These are phyloP conservation scores for Saussurea involucrata DNA, from an alignment of 129 eudicot species.

Conservation along the genomic window DNA sequence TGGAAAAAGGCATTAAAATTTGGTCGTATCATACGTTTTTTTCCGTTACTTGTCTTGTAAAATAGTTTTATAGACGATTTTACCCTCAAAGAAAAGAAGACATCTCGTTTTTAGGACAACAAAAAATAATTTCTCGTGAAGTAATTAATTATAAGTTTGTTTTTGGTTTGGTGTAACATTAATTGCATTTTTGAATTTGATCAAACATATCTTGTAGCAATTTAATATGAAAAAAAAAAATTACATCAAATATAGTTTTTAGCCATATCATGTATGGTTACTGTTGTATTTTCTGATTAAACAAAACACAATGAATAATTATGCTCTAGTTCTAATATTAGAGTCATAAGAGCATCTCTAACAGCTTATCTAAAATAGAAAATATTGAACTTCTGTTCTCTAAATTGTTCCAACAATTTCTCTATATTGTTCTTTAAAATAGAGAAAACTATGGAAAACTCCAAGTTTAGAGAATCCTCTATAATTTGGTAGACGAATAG, in stretches of 20 bases:
- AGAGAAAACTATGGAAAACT: too few relatives aligned
- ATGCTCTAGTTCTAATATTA: too few relatives aligned
- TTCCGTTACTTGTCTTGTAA: neutral
- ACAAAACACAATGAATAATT: too few relatives aligned
- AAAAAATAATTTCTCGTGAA: neutral
- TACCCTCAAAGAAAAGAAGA: neutral
- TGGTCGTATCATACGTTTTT: neutral
- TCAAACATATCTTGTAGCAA: too few relatives aligned
- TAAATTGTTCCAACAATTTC: too few relatives aligned
- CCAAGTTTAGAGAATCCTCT: too few relatives aligned
- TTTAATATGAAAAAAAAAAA: neutral
- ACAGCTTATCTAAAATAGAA: too few relatives aligned
- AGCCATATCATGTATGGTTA: neutral
- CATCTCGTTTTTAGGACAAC: neutral
- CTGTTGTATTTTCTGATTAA: neutral
- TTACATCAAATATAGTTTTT: neutral
- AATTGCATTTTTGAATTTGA: neutral
- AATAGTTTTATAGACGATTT: neutral
- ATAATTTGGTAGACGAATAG: too few relatives aligned
- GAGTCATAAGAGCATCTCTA: too few relatives aligned
- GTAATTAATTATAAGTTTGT: neutral
- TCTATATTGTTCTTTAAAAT: too few relatives aligned
- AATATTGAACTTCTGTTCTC: too few relatives aligned
- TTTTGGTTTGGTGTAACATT: neutral
- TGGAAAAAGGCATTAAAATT: neutral